Base-by-base conservation (phyloP, 495 filamentous ascomycete genomes). In the Margaritispora aquatica region DNA sequence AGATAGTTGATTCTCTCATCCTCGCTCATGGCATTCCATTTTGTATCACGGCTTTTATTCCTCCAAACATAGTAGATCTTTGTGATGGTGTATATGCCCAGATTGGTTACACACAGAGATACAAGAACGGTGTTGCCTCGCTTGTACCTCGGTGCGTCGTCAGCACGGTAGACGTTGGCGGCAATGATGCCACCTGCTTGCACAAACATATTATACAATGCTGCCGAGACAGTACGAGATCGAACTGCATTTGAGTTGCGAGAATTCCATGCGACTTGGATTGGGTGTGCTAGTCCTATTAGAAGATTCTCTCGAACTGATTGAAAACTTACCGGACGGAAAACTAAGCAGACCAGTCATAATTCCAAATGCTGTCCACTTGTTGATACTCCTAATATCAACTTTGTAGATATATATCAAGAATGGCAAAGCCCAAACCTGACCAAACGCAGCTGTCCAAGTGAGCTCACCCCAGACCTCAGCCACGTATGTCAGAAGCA, bases 181-280 rank as follows among this genome's bases (percentile, higher is more conserved):
- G 60, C 46, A 13, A 55, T 19, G 51, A 89, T 84, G 22, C 74
- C 82, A 22, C 78, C 77, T 0, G 76, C 73, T 65, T 91, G 87
- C 1, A 89, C 83, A 29, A 72, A 76, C 86, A 91, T 89, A 71
- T 90, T 90, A 69, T 90, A 92, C 20, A 88, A 60, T 0, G 80
- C 80, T 0, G 80, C 78, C 1, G 78, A 78, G n/a, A 89, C 81
- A 5, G 85, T 82, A 7, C 86, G 67, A 0, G 86, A 87, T 1
- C 85, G 72, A 10, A 88, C 86, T 0, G 79, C 80, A n/a, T 85
- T 85, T 77, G 68, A 31, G 31, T 89, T 88, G 13, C 31, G 41
- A 10, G 52, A 57, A 11, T 47, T 36, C 19, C 21, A 27, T 21
- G 29, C 55, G n/a, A 50, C 48, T 48, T 88, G 71, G 20, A 88